Conservation (phyloP, 2,329 filamentous ascomycete species). For the Ascochyta koolunga region DNA sequence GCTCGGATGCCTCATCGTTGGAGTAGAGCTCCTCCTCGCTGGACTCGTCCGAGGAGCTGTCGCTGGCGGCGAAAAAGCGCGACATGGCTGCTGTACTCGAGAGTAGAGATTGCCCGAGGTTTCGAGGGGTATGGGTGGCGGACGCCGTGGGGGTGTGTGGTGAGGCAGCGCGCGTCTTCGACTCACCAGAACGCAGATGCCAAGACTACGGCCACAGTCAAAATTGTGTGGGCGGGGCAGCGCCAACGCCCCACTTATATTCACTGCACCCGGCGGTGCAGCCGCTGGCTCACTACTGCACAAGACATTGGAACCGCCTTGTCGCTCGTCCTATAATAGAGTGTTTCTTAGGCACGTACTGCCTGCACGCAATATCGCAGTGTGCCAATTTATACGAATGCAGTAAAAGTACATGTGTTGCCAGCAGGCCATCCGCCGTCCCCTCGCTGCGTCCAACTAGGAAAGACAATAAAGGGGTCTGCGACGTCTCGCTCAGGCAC, state of each 20-base stretch:
- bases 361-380: slow-evolving; percentile 6
- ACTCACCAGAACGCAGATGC: slow-evolving; percentile 14
- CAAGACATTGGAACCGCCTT: not conserved
- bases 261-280: not conserved
- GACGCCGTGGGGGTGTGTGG: slow-evolving; percentile 23
- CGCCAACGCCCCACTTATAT: slow-evolving; percentile 1
- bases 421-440: slow-evolving; percentile 8
- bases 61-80: slow-evolving; percentile 95
- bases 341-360: not conserved
- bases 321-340: not conserved
- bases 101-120: slow-evolving; percentile 33
- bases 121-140: slow-evolving; percentile 23
- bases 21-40: slow-evolving; percentile 94
- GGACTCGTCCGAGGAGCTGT: slow-evolving; percentile 95
- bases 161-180: slow-evolving; percentile 18
- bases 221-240: slow-evolving; percentile 17
- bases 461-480: slow-evolving; percentile 11
- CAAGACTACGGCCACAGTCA: slow-evolving; percentile 17
- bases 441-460: slow-evolving; percentile 6
- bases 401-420: slow-evolving; percentile 41
- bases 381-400: slow-evolving; percentile 37
- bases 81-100: slow-evolving; percentile 57
- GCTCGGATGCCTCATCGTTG: slow-evolving; percentile 65
- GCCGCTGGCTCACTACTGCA: not conserved
- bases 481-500: not conserved